Evolutionary conservation across 1,284 basidiomycete genomes (phyloP).

Genomic region (Retiboletus fuscus): DNA sequence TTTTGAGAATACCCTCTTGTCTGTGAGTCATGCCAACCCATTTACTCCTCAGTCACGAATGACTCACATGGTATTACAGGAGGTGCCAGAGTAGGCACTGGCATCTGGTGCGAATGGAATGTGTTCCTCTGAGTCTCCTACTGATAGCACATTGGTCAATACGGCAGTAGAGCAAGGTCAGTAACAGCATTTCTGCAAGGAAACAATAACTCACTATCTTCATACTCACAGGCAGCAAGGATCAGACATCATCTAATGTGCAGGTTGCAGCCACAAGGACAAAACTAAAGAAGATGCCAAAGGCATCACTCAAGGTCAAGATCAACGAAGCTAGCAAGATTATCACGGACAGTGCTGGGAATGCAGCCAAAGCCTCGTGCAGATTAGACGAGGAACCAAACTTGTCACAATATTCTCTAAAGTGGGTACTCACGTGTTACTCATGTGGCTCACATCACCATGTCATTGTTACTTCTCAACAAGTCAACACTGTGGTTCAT

Average conservation of each 20-base stretch:
- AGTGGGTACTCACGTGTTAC: too few relatives aligned
- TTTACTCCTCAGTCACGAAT: neutral
- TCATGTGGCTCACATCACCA: too few relatives aligned
- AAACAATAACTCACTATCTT: conserved; percentile 12
- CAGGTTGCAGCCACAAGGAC: neutral
- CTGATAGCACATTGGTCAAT: neutral
- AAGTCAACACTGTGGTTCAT: too few relatives aligned
- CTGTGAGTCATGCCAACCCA: neutral
- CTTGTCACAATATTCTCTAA: too few relatives aligned
- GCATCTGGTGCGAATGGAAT: too few relatives aligned
- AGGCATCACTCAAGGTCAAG: conserved; percentile 9
- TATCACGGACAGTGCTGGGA: too few relatives aligned
- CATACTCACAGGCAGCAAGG: too few relatives aligned
- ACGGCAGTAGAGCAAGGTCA: conserved; percentile 7
- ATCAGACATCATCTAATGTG: neutral
- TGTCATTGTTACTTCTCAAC: too few relatives aligned
- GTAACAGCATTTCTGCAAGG: neutral
- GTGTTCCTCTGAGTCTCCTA: neutral
- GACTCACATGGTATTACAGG: neutral
- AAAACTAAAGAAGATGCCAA: too few relatives aligned
- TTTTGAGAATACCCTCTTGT: neutral
- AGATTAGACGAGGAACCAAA: neutral
- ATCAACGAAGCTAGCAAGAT: neutral
- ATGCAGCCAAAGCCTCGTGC: neutral
- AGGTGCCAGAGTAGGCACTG: too few relatives aligned